Percentiles rank a stretch among this genome's conserved stretches.
These are phyloP conservation scores for Debaryomyces prosopidis DNA, from an alignment of 805 yeast genomes.

Conservation along the genomic window DNA sequence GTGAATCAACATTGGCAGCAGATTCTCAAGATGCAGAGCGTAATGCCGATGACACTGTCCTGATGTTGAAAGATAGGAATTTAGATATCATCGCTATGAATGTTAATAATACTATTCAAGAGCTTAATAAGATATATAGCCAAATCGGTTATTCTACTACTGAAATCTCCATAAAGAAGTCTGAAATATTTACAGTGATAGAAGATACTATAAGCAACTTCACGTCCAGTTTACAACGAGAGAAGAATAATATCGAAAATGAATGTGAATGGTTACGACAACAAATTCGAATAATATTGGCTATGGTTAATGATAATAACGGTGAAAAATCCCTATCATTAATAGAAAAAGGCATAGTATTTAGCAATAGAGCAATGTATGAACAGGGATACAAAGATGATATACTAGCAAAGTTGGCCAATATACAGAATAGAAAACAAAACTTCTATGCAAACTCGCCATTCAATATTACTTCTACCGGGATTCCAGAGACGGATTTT, in stretches of 20 bases:
- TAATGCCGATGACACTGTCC: background rate
- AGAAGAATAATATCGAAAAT: slow-evolving; percentile 37
- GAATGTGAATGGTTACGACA: slow-evolving; percentile 49
- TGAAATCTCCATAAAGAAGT: slow-evolving; percentile 51
- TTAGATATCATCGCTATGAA: slow-evolving; percentile 33
- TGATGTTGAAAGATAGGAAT: slow-evolving; percentile 11
- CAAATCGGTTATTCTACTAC: slow-evolving; percentile 56
- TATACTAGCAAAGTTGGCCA: slow-evolving; percentile 16
- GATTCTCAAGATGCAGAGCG: slow-evolving; percentile 4
- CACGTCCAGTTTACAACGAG: slow-evolving; percentile 30
- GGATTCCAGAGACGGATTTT: slow-evolving; percentile 15
- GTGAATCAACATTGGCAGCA: slow-evolving; percentile 5
- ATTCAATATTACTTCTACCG: slow-evolving; percentile 20
- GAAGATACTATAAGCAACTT: slow-evolving; percentile 50
- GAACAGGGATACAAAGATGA: slow-evolving; percentile 31
- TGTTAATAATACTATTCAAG: slow-evolving; percentile 37
- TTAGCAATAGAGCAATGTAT: slow-evolving; percentile 23
- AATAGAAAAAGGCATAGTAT: slow-evolving; percentile 32
- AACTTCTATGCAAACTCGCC: slow-evolving; percentile 29
- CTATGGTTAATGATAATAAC: slow-evolving; percentile 36
- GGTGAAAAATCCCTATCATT: slow-evolving; percentile 26
- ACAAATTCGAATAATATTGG: slow-evolving; percentile 39
- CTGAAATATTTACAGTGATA: slow-evolving; percentile 48
- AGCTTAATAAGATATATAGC: slow-evolving; percentile 47
- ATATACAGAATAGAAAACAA: slow-evolving; percentile 12